phyloP scores from a whole-genome alignment of 768 basidiomycete genomes.

The Lactarius akahatsu region DNA sequence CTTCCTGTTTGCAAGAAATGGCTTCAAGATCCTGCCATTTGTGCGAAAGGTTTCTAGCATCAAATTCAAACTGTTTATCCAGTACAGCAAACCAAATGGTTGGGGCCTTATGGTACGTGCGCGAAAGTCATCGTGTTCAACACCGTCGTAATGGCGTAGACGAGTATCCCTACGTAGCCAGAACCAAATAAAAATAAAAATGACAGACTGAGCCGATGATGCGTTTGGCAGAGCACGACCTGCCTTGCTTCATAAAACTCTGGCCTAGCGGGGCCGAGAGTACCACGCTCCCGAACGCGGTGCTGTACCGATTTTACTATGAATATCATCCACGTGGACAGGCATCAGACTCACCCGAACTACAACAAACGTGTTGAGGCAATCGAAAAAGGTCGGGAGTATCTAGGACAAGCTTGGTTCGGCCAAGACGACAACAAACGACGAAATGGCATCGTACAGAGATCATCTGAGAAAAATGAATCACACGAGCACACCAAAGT shows the following conservation, averaged over 20 bases:
- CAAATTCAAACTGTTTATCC: too few species aligned
- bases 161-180: conserved; percentile 21
- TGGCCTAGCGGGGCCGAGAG: conserved; percentile 21
- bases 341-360: conserved; percentile 5
- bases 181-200: background rate
- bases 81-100: too few species aligned
- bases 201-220: background rate
- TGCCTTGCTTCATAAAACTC: conserved; percentile 25
- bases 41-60: too few species aligned
- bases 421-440: background rate
- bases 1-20: too few species aligned
- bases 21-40: too few species aligned
- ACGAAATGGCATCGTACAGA: conserved; percentile 7
- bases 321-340: background rate
- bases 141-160: conserved; percentile 25
- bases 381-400: conserved; percentile 14
- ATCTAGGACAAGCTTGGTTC: conserved; percentile 2
- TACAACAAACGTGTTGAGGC: conserved; percentile 14
- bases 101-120: background rate
- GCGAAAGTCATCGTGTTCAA: conserved; percentile 16
- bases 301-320: conserved; percentile 7
- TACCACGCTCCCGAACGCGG: conserved; percentile 20
- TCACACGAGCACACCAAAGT: background rate
- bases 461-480: conserved; percentile 6
- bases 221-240: conserved; percentile 1